A percentile compares a stretch with the other conserved stretches of the same genome.
These are phyloP conservation scores for Suillus cothurnatus DNA, from an alignment of 768 basidiomycete genomes.

Conservation along the genomic window DNA sequence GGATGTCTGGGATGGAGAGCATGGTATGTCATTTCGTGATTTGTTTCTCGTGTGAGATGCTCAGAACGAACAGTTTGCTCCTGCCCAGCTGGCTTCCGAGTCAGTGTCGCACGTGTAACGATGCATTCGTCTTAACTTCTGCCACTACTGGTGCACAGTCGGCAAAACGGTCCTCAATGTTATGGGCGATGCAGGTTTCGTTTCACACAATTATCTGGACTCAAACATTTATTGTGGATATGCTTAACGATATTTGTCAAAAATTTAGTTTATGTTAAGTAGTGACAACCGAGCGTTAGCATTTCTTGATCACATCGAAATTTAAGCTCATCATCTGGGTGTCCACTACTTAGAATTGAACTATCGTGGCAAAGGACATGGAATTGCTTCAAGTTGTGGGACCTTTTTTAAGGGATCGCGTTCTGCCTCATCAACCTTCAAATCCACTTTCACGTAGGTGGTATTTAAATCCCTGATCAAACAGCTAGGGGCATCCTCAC, in stretches of 20 bases:
- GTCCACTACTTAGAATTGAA: background rate
- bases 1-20: conserved; percentile 37
- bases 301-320: background rate
- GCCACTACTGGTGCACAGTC: background rate
- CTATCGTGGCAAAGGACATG: background rate
- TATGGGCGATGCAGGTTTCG: background rate
- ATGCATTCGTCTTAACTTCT: background rate
- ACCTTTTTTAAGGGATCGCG: background rate
- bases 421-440: background rate
- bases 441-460: background rate
- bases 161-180: background rate
- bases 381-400: background rate
- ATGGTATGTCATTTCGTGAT: conserved; percentile 33
- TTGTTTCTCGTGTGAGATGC: background rate
- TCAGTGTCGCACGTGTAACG: background rate
- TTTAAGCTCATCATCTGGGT: background rate
- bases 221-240: background rate
- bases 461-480: background rate
- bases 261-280: background rate
- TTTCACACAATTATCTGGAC: background rate
- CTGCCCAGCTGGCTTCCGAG: background rate
- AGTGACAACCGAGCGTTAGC: background rate
- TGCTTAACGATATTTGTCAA: background rate
- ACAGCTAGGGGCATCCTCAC: background rate
- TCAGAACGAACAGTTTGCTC: conserved; percentile 3